Percentiles rank a stretch among this genome's conserved stretches.
Conservation (phyloP, 345 rosid genomes). For the Eucalyptus dawsonii region DNA sequence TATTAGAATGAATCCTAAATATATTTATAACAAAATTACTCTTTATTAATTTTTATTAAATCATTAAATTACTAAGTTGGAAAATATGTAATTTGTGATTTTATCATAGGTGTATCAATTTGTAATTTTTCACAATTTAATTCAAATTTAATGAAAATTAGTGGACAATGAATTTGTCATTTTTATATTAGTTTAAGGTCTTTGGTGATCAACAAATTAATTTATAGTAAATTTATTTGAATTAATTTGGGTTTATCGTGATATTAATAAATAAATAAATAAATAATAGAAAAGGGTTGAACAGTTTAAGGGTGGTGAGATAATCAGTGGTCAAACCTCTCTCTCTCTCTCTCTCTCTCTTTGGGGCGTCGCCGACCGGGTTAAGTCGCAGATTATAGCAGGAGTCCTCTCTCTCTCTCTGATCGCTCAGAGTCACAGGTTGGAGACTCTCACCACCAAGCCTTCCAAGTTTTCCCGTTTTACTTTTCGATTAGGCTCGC, state of each 20-base stretch:
- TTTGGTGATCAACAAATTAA: too few relatives aligned
- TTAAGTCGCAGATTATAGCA: neutral
- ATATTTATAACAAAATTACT: rapidly evolving
- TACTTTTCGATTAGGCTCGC: neutral
- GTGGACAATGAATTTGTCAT: rapidly evolving
- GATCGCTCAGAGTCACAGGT: neutral
- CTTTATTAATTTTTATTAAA: too few relatives aligned
- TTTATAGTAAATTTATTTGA: too few relatives aligned
- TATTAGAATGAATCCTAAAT: rapidly evolving
- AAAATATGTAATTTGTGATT: too few relatives aligned
- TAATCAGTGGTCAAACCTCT: neutral
- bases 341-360: neutral
- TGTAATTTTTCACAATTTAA: too few relatives aligned
- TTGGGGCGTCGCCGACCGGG: neutral
- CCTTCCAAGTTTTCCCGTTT: neutral
- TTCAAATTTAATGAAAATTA: too few relatives aligned
- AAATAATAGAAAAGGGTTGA: rapidly evolving
- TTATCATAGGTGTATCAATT: rapidly evolving
- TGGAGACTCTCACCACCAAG: neutral
- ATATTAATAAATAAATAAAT: too few relatives aligned
- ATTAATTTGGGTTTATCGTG: too few relatives aligned
- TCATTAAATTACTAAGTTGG: rapidly evolving
- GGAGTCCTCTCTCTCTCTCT: neutral
- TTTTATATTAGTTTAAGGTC: too few relatives aligned
- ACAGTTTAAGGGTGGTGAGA: neutral